These are phyloP conservation scores for Taphrina deformans DNA, from an alignment of 1,139 yeast genomes.

Conservation along the genomic window DNA sequence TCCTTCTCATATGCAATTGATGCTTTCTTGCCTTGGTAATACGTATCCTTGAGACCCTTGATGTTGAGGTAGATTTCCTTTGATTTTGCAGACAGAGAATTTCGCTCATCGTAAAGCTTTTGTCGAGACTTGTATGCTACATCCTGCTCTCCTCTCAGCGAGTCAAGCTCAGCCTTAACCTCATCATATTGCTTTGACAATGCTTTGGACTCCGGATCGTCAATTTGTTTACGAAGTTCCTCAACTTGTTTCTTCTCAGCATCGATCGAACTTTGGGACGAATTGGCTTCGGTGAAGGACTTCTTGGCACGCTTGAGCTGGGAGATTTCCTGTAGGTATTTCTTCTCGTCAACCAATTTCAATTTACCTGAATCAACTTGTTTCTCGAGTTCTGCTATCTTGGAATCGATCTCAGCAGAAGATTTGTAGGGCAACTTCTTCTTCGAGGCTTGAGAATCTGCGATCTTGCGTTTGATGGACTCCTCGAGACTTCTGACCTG, in stretches of 20 bases:
- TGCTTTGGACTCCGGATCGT: conserved; percentile 63
- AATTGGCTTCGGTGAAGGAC: conserved; percentile 73
- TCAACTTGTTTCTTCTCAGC: conserved; percentile 73
- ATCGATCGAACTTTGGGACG: conserved; percentile 77
- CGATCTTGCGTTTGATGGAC: conserved; percentile 69
- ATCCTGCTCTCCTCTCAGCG: conserved; percentile 61
- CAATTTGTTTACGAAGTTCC: conserved; percentile 69
- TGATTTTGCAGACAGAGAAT: conserved; percentile 65
- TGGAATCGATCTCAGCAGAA: conserved; percentile 74
- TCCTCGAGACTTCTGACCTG: conserved; percentile 73
- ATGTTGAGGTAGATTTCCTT: conserved; percentile 66
- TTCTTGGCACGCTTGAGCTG: conserved; percentile 77
- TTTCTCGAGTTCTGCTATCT: conserved; percentile 68
- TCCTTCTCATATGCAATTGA: conserved; percentile 67
- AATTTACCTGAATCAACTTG: conserved; percentile 76
- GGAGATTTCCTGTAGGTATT: conserved; percentile 79
- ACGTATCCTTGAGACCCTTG: conserved; percentile 65
- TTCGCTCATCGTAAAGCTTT: conserved; percentile 63
- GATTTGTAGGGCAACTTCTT: conserved; percentile 69
- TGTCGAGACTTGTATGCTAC: conserved; percentile 66
- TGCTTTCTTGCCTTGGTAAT: conserved; percentile 63
- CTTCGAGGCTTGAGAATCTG: conserved; percentile 70
- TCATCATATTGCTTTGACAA: conserved; percentile 57
- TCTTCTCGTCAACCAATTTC: conserved; percentile 89
- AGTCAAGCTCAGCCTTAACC: conserved; percentile 64